phyloP scores from a whole-genome alignment of 768 basidiomycete genomes.

The Auricularia sp. region DNA sequence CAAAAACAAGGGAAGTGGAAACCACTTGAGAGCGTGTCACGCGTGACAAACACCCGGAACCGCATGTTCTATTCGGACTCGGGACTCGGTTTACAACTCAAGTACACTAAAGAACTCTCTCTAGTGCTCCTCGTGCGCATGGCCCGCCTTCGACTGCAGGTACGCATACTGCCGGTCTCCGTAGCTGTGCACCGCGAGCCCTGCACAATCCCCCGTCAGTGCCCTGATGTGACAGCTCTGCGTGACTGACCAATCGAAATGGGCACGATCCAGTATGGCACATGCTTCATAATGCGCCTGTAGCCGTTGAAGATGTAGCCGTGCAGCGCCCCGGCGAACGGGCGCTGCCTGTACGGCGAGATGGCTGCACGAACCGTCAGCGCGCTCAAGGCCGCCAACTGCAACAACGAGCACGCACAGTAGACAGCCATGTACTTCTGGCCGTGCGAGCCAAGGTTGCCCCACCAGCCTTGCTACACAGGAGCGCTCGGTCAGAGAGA shows the following conservation, averaged over 20 bases:
- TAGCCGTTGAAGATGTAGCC: slow-evolving; percentile 84
- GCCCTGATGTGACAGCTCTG: background rate
- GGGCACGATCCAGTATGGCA: slow-evolving; percentile 71
- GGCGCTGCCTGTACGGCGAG: slow-evolving; percentile 74
- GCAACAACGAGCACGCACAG: slow-evolving; percentile 35
- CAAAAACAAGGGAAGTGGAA: too few species aligned
- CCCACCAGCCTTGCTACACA: slow-evolving; percentile 82
- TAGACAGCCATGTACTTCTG: slow-evolving; percentile 74
- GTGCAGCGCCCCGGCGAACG: slow-evolving; percentile 58
- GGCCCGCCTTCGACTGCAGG: slow-evolving; percentile 76
- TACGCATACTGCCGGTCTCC: slow-evolving; percentile 57
- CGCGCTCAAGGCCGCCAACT: too few species aligned
- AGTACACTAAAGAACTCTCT: background rate
- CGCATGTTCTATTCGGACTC: too few species aligned
- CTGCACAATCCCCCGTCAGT: slow-evolving; percentile 27
- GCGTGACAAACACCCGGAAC: too few species aligned
- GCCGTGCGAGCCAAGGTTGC: slow-evolving; percentile 56
- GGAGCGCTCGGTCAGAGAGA: background rate
- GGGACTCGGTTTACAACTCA: background rate
- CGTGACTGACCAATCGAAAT: slow-evolving; percentile 58
- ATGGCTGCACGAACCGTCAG: slow-evolving; percentile 38
- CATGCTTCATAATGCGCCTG: slow-evolving; percentile 61
- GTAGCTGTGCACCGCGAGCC: slow-evolving; percentile 73
- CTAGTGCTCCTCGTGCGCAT: slow-evolving; percentile 17
- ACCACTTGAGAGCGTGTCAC: too few species aligned